These are phyloP conservation scores for Populus euphratica DNA, from an alignment of 345 rosid species.

Conservation along the genomic window DNA sequence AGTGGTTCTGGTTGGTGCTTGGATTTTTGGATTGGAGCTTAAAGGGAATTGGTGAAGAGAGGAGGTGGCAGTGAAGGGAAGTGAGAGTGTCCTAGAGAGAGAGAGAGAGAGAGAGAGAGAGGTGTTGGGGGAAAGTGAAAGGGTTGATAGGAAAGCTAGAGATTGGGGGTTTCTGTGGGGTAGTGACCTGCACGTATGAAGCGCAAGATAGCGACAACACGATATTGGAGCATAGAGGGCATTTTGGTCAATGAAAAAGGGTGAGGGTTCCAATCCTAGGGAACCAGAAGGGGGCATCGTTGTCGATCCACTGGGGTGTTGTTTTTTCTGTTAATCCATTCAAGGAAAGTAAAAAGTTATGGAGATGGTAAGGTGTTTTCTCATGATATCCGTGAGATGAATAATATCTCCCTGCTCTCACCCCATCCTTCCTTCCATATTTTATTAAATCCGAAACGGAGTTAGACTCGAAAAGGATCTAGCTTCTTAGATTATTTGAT, in stretches of 20 bases:
- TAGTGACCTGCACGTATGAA: slow-evolving; percentile 19
- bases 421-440: too few relatives aligned
- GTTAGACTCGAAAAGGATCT: too few relatives aligned
- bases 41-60: too few relatives aligned
- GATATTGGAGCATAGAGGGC: neutral
- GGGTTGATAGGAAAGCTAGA: neutral
- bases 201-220: slow-evolving; percentile 32
- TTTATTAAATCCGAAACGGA: too few relatives aligned
- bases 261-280: neutral
- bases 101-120: neutral
- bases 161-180: slow-evolving; percentile 6
- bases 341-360: neutral
- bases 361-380: too few relatives aligned
- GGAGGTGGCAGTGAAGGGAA: neutral
- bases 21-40: too few relatives aligned
- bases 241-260: neutral
- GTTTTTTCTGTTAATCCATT: neutral
- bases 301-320: neutral
- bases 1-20: too few relatives aligned
- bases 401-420: too few relatives aligned
- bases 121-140: slow-evolving; percentile 14
- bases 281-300: slow-evolving; percentile 1
- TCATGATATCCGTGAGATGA: too few relatives aligned
- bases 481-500: too few relatives aligned
- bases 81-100: neutral